phyloP scores from a whole-genome alignment of 139 green algal species.

The Chara braunii region DNA sequence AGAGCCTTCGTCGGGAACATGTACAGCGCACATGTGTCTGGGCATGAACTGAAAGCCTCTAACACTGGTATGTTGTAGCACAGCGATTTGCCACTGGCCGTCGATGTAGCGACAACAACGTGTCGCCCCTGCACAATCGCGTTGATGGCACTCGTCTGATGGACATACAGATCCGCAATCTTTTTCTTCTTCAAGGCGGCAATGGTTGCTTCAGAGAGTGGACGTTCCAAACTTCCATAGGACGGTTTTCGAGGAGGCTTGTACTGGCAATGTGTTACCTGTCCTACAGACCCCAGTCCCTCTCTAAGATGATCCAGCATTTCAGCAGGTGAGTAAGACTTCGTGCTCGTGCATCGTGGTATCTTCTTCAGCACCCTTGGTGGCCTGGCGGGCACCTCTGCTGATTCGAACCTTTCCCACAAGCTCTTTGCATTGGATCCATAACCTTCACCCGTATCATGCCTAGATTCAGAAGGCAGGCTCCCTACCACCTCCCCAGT shows the following conservation, averaged over 20 bases:
- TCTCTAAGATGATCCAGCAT: not conserved
- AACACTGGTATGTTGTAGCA: constrained; percentile 81
- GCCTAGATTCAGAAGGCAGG: not conserved
- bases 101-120: constrained; percentile 78
- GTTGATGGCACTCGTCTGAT: constrained; percentile 52
- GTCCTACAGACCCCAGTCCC: not conserved
- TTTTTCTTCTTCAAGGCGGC: not conserved
- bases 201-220: not conserved
- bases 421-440: too few relatives aligned
- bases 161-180: too few relatives aligned
- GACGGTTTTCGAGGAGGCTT: not conserved
- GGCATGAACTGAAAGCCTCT: constrained; percentile 26
- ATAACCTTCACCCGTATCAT: not conserved
- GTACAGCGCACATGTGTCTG: constrained; percentile 61
- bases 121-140: constrained; percentile 47
- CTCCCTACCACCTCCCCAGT: not conserved
- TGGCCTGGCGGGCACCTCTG: not conserved
- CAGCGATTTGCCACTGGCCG: constrained; percentile 82
- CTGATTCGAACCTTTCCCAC: not conserved
- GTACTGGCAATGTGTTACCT: not conserved
- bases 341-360: not conserved
- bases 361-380: not conserved
- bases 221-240: not conserved
- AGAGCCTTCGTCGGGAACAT: constrained; percentile 91
- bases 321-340: not conserved